Conservation (phyloP, 1,139 yeast species). For the Taphrina communis region DNA sequence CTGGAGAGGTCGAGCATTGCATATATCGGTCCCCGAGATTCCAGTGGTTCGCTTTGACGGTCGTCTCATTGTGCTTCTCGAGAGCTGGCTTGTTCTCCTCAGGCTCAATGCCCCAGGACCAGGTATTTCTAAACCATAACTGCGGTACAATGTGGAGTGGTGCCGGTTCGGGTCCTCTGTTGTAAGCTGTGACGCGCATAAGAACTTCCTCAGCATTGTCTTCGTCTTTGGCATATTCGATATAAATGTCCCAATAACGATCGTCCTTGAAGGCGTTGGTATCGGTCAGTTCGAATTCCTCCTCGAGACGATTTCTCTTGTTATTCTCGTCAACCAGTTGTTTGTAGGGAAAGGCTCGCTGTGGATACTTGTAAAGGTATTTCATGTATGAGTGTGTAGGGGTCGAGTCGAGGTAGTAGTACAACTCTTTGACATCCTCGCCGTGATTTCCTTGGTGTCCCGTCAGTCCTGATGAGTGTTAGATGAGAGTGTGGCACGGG, state of each 20-base stretch:
- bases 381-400: slow-evolving; percentile 95
- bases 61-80: slow-evolving; percentile 55
- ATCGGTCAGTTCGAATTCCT: slow-evolving; percentile 75
- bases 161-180: slow-evolving; percentile 81
- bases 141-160: slow-evolving; percentile 90
- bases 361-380: slow-evolving; percentile 91
- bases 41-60: slow-evolving; percentile 69
- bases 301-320: slow-evolving; percentile 66
- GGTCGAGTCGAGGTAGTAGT: slow-evolving; percentile 84
- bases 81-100: slow-evolving; percentile 63
- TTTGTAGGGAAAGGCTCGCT: slow-evolving; percentile 79
- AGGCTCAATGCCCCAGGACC: slow-evolving; percentile 83
- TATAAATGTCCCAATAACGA: slow-evolving; percentile 85
- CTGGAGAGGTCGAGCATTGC: slow-evolving; percentile 89
- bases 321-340: slow-evolving; percentile 73
- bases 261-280: slow-evolving; percentile 78
- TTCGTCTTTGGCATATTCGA: slow-evolving; percentile 88
- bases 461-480: slow-evolving; percentile 57
- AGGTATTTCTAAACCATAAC: slow-evolving; percentile 82
- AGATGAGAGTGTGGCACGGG: neutral
- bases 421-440: slow-evolving; percentile 89
- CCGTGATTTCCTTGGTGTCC: slow-evolving; percentile 96
- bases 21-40: slow-evolving; percentile 75
- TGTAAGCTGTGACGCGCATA: slow-evolving; percentile 88
- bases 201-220: slow-evolving; percentile 79